Evolutionary conservation across 2,329 filamentous ascomycete genomes (phyloP), one percentile per base, ranked within the genome.

Genomic region (Paramyrothecium roridum): DNA sequence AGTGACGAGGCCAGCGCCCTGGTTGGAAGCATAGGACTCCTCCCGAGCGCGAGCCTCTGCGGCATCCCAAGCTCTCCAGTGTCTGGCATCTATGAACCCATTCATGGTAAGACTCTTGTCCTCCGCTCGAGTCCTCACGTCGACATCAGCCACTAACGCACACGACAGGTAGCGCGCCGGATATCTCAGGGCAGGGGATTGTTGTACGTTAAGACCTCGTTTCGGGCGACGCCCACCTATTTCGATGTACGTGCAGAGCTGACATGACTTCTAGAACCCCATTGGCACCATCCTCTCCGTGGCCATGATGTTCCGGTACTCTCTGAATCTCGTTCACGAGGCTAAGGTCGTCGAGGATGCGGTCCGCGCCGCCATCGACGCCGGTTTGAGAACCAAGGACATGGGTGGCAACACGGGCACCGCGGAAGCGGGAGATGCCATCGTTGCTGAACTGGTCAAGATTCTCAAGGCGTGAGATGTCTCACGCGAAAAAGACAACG

Each of bases 231-330:
- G 55, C 53, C 53, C 53, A 56, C 55, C 53, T 40, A 59, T 54
- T 59, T 53, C 26, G 55, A 55, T 52, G 37, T 26, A 52, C 20
- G 22, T 54, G 48, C 52, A 56, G 37, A 53, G 55, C 57, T 59
- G 47, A 57, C 50, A 58, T 56, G 8, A 56, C 54, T 56, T 58
- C 52, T 49, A 58, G 56, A 69, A 70, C 80, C 92, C 92, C 26
- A 80, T 96, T 58, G 91, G 92, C 50, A 91, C 90, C 57, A 89
- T 96, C 59, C 82, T 96, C 45, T 96, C 90, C 19, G 82, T 95
- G 22, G 90, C 90, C 67, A 96, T 96, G 91, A 90, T 97, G 89
- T 82, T 96, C 68, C 88, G 91, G 68, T 96, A 96, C 79, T 96
- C 90, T 33, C 82, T 96, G 57, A 84, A 85, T 65, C 83, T 91